Base-by-base conservation (phyloP, 768 basidiomycete species). In the Roridomyces roridus region DNA sequence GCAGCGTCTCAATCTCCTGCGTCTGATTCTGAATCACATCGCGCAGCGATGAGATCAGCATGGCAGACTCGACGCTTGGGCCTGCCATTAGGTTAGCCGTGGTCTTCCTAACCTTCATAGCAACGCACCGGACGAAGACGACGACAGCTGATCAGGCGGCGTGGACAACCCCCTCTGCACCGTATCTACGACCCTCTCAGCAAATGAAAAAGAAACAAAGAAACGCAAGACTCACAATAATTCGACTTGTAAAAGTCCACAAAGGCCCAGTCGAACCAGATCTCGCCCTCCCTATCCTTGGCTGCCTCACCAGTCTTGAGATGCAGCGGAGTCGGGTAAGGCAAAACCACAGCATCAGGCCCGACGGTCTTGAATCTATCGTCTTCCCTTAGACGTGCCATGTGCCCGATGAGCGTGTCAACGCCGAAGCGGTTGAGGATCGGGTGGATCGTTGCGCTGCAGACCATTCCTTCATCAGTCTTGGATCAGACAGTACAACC, bases 171-270 rank as follows among this genome's bases (percentile, higher is more conserved):
- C 89, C 45, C 88, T 81, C 66, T 94, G 92, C 3, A 92, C 77
- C 15, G 91, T 84, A 72, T 91, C 91, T 92, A 64, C 15, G 39
- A n/a, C n/a, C n/a, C n/a, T n/a, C n/a, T n/a, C n/a, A n/a, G n/a
- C 5, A 18, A 59, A 46, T 21, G 54, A 28, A 47, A 28, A 43
- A 43, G 47, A 46, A 53, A 36, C 24, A 15, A 43, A 14, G 51
- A 34, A 26, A 34, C 29, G 15, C 5, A 40, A 48, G 23, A 72
- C 91, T 69, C 65, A 96, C 96, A 93, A 68, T 95, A 97, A 68
- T 96, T 96, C 42, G 93, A 95, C 76, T 98, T 98, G 91, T 94
- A 96, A 71, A 98, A 99, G 72, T 99, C 97, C 6, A 97, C 86
- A 73, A 98, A 98, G 0, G 89, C 84, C 94, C 96, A 98, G 71